Conservation (phyloP, 2,329 filamentous ascomycete genomes). For the Scedosporium apiospermum region DNA sequence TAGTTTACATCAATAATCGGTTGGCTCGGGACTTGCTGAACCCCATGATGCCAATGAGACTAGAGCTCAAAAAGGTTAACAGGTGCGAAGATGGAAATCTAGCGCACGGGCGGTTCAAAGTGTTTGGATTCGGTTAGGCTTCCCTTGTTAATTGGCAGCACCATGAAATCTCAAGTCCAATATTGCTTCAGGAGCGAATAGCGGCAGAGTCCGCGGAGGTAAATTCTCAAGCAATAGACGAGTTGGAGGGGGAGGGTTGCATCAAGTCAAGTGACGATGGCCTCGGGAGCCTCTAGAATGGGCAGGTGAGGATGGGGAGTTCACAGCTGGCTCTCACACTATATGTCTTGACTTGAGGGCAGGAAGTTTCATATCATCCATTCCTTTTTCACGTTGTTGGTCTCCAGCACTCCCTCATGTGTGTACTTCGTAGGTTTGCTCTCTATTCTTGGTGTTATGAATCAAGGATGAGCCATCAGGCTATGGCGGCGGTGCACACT, state of each 20-base stretch:
- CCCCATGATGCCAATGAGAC: background rate
- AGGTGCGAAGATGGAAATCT: no score
- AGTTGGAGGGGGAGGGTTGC: background rate
- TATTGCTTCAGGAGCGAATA: background rate
- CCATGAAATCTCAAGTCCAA: background rate
- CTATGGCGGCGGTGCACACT: no score
- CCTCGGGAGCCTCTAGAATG: no score
- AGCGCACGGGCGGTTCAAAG: no score
- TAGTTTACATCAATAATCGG: background rate
- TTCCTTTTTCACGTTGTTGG: no score
- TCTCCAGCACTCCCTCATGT: no score
- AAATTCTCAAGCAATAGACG: background rate
- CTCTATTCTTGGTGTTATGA: no score
- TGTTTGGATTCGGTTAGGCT: background rate
- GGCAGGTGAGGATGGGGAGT: background rate
- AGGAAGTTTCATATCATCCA: no score
- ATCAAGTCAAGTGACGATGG: conserved; percentile 1
- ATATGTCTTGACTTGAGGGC: no score
- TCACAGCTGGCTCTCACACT: background rate
- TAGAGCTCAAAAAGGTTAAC: background rate
- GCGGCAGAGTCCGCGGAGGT: background rate
- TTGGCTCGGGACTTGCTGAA: background rate
- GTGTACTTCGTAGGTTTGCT: no score
- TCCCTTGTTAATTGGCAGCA: background rate
- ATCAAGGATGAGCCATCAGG: no score